Base-by-base conservation (phyloP, 1,284 basidiomycete genomes). In the Boletus subluridellus region DNA sequence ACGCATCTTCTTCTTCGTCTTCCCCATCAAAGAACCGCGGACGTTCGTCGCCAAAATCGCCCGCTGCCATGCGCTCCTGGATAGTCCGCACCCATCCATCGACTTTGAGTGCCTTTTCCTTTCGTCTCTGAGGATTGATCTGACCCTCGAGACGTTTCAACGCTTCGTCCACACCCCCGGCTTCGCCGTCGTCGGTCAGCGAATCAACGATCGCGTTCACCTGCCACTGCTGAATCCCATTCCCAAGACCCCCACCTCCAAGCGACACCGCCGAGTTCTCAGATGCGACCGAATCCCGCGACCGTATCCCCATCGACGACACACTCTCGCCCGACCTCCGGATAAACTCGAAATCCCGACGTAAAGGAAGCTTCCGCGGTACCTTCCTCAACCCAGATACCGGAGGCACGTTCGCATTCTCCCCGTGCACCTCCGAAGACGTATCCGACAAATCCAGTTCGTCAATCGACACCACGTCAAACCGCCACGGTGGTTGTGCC, bases 71-170 rank as follows among this genome's bases (percentile, higher is more conserved):
- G 35, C 87, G 80, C 60, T 85, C 80, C 63, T 84, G 82, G 24
- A 92, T 89, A 24, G 81, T 83, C 62, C 83, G 81, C 57, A 95
- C 85, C 88, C 91, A 93, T 10, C 83, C 82, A 69, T 93, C 87
- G 5, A 94, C 91, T 68, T 91, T 92, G 54, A 78, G 77, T 46
- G 82, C 82, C 68, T 89, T 92, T 65, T 86, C 84, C 63, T 81
- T 77, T 66, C 87, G 82, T 65, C 84, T 81, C 62, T 84, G 77
- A 0, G 81, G 82, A 70, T 90, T 91, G 58, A 94, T 90, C 68
- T 92, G 85, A 0, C 92, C 92, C 72, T 95, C 92, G 49, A 95
- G 78, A 11, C 88, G 78, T 42, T 81, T 79, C 60, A 95, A 69
- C 7, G 93, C 92, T 9, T 86, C 88, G 52, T 93, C 90, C 17